These are phyloP conservation scores for Saussurea involucrata DNA, from an alignment of 129 eudicot genomes.

Conservation along the genomic window DNA sequence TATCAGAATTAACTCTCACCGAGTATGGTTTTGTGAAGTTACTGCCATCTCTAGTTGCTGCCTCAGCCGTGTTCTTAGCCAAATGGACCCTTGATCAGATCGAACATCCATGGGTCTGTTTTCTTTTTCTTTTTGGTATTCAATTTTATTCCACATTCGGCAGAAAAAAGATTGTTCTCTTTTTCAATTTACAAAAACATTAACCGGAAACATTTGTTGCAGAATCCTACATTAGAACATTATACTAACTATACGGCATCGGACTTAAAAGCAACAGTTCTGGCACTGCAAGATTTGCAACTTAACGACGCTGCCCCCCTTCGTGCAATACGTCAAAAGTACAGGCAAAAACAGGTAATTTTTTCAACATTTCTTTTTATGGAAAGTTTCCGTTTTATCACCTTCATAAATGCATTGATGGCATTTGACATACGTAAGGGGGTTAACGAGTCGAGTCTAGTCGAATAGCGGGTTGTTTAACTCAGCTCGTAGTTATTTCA, in stretches of 20 bases:
- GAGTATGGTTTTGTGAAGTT: constrained; percentile 73
- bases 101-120: constrained; percentile 81
- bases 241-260: constrained; percentile 58
- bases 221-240: constrained; percentile 84
- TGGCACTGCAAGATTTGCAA: constrained; percentile 70
- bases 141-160: background rate
- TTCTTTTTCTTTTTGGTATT: background rate
- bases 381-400: background rate
- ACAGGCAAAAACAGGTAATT: constrained; percentile 65
- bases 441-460: background rate
- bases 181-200: constrained; percentile 3
- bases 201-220: constrained; percentile 24
- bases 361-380: background rate
- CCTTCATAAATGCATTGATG: background rate
- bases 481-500: background rate
- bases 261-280: constrained; percentile 59
- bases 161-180: background rate
- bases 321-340: constrained; percentile 75
- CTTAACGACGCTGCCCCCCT: constrained; percentile 50
- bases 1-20: constrained; percentile 77
- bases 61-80: constrained; percentile 93
- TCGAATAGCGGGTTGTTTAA: background rate
- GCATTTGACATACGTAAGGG: background rate
- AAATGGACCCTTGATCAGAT: constrained; percentile 93
- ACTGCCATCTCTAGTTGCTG: constrained; percentile 84